Evolutionary conservation across 352 stramenopile genomes (phyloP).

Genomic region (Thraustochytrium striatum): DNA sequence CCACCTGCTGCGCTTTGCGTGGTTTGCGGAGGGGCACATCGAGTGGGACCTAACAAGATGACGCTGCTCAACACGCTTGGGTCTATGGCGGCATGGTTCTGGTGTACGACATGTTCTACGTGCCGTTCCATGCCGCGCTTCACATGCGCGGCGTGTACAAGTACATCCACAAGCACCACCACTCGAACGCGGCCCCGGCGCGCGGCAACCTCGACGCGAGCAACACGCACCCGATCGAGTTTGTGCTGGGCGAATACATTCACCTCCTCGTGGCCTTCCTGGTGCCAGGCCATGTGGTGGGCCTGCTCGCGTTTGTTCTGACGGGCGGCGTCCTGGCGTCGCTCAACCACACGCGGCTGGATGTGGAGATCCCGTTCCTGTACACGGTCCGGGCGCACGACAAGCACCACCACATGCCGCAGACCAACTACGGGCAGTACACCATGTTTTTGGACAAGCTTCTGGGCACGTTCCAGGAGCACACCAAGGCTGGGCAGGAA

Average conservation of each 20-base stretch:
- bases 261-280: slow-evolving; percentile 65
- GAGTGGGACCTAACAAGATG: slow-evolving; percentile 53
- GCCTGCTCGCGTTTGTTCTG: slow-evolving; percentile 63
- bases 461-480: slow-evolving; percentile 62
- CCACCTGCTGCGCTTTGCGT: slow-evolving; percentile 20
- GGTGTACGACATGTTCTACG: slow-evolving; percentile 79
- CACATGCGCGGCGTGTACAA: slow-evolving; percentile 70
- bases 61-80: slow-evolving; percentile 59
- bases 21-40: slow-evolving; percentile 42
- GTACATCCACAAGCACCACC: slow-evolving; percentile 79
- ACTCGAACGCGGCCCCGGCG: slow-evolving; percentile 71
- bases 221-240: slow-evolving; percentile 82
- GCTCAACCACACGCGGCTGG: slow-evolving; percentile 76
- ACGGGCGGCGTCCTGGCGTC: slow-evolving; percentile 67
- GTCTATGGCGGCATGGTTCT: slow-evolving; percentile 66
- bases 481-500: background rate
- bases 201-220: slow-evolving; percentile 72
- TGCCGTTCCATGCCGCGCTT: slow-evolving; percentile 69
- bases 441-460: slow-evolving; percentile 74
- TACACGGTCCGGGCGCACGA: slow-evolving; percentile 74
- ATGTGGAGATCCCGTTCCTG: slow-evolving; percentile 57
- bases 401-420: slow-evolving; percentile 75
- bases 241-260: slow-evolving; percentile 77
- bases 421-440: slow-evolving; percentile 79
- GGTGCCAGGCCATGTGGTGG: slow-evolving; percentile 54